Evolutionary conservation across 371 early-diverging fungal species (phyloP).

Genomic region (Nematocida sp.): DNA sequence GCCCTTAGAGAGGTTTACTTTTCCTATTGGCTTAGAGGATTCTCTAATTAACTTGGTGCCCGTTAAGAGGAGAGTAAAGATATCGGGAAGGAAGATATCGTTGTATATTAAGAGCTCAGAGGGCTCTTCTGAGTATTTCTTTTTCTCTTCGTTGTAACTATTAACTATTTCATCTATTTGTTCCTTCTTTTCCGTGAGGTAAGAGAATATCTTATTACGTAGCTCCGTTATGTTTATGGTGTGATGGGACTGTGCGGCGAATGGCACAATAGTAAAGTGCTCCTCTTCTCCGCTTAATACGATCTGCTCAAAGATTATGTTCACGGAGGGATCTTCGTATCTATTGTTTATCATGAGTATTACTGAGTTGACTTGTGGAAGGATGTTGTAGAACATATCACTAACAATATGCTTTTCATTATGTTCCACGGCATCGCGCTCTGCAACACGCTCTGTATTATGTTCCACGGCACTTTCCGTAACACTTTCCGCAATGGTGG

Average conservation of each 20-base stretch:
- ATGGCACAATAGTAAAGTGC: conserved; percentile 1
- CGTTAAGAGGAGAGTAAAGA: not conserved
- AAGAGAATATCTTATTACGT: not conserved
- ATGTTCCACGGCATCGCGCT: too few species aligned
- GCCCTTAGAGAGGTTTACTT: not conserved
- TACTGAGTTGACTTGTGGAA: not conserved
- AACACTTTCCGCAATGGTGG: too few species aligned
- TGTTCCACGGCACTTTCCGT: too few species aligned
- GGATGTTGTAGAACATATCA: not conserved
- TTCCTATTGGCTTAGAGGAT: not conserved
- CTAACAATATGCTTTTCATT: not conserved
- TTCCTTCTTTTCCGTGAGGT: not conserved
- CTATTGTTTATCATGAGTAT: not conserved
- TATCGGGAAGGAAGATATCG: not conserved
- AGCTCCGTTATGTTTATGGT: not conserved
- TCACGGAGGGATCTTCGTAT: not conserved
- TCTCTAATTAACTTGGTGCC: not conserved
- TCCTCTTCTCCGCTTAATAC: not conserved
- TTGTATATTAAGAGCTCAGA: not conserved
- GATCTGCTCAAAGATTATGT: not conserved
- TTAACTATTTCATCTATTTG: not conserved
- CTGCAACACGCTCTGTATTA: too few species aligned
- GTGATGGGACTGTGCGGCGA: not conserved
- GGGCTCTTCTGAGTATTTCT: not conserved
- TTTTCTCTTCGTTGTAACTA: not conserved